phyloP scores from a whole-genome alignment of 106 monocot species.

The Triglochin maritima region DNA sequence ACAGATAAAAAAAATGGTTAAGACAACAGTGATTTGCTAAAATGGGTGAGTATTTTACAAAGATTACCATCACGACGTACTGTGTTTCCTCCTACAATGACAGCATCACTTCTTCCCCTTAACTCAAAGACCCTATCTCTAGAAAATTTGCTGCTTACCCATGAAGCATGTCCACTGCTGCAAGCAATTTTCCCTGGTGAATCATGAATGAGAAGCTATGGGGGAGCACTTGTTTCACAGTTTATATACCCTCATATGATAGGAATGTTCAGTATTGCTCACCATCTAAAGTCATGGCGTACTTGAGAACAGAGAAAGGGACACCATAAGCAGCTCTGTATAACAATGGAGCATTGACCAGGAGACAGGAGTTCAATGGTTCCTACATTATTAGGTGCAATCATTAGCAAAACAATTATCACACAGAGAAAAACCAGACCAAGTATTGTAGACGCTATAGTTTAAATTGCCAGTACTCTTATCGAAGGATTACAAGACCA shows the following conservation, averaged over 20 bases:
- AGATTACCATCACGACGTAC: slow-evolving; percentile 84
- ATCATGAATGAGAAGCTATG: background rate
- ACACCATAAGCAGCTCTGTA: slow-evolving; percentile 70
- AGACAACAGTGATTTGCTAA: background rate
- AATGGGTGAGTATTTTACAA: background rate
- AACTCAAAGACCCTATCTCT: slow-evolving; percentile 80
- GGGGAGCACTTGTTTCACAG: too few species aligned
- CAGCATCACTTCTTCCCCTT: slow-evolving; percentile 90
- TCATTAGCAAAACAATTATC: too few species aligned
- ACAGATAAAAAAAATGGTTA: slow-evolving; percentile 2
- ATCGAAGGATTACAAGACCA: too few species aligned
- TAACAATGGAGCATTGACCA: slow-evolving; percentile 87
- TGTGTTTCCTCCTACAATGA: slow-evolving; percentile 96
- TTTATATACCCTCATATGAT: background rate
- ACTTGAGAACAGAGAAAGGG: slow-evolving; percentile 94
- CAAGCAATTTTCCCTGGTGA: slow-evolving; percentile 90
- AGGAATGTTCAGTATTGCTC: slow-evolving; percentile 10
- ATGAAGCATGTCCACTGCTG: slow-evolving; percentile 96
- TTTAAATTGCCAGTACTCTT: too few species aligned
- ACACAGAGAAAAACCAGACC: too few species aligned
- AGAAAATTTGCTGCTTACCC: slow-evolving; percentile 83
- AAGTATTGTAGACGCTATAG: too few species aligned
- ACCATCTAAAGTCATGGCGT: slow-evolving; percentile 99
- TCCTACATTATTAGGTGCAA: slow-evolving; percentile 29
- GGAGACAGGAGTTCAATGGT: slow-evolving; percentile 76